phyloP scores from a whole-genome alignment of 106 monocot species.

The Phalaenopsis aphrodite region DNA sequence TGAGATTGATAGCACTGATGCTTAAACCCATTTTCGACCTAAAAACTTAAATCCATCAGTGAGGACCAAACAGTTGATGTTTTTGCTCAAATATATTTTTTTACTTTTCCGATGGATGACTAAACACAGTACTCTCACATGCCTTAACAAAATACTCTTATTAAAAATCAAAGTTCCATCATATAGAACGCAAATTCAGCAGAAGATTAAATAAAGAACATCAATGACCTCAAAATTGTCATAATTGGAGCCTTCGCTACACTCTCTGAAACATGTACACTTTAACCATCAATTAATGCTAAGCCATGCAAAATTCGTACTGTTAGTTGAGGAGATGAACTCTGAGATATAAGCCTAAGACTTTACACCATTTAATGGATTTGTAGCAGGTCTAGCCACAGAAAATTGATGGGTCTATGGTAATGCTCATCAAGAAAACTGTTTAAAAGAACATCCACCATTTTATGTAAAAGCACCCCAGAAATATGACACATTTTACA shows the following conservation, averaged over 20 bases:
- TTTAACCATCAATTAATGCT: neutral
- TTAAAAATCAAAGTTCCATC: neutral
- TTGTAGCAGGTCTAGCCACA: neutral
- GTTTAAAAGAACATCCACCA: neutral
- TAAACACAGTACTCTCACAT: too few species aligned
- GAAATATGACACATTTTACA: neutral
- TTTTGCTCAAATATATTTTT: too few species aligned
- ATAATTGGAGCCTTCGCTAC: neutral
- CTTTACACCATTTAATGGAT: neutral
- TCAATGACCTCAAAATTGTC: neutral
- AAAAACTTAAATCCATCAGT: neutral
- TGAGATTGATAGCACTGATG: neutral
- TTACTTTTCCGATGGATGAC: too few species aligned
- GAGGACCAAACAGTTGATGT: too few species aligned
- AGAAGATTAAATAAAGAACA: neutral
- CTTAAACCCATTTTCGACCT: neutral
- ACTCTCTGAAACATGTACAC: neutral
- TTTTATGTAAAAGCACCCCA: neutral
- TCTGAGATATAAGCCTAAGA: neutral
- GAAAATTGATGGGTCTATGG: neutral
- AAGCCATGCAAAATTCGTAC: neutral
- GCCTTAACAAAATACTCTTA: neutral
- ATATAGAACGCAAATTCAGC: neutral
- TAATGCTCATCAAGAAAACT: neutral
- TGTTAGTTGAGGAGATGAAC: neutral